Base-by-base conservation (phyloP, 2,329 filamentous ascomycete species). In the Aspergillus hiratsukae region DNA sequence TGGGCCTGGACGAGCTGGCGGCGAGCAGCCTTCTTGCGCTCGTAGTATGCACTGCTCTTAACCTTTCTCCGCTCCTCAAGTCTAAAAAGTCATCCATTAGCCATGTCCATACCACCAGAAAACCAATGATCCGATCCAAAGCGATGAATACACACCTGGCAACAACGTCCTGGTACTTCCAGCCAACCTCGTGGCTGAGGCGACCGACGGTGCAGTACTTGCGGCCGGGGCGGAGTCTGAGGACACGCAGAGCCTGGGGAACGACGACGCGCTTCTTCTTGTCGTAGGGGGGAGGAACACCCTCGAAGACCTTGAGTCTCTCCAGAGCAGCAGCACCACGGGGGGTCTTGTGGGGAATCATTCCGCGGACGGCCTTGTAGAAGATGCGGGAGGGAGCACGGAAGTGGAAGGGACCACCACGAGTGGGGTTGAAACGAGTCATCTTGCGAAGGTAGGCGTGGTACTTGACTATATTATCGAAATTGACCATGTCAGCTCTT, bases 141-240 rank as follows among this genome's bases (percentile, higher is more conserved):
- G 52, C 23, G 21, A 29, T 7, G 17, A 53, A 56, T 52, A 89
- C 91, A 75, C 83, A 97, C 92, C 90, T 91, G 75, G 88, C 89
- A 82, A 99, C 94, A 76, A 99, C 92, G 78, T 97, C 93, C 86
- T 97, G 90, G 89, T 99, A 97, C 85, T 99, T 99, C 94, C 94
- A 99, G 83, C 94, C 94, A 76, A 97, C 94, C 85, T 99, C 94
- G 82, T 97, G 92, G 81, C 90, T 94, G 76, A 99, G 84, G 82
- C 94, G 88, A 72, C 94, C 94, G 71, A 99, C 93, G 67, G 92
- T 96, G 90, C 94, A 99, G 90, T 96, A 99, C 88, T 99, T 99
- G 85, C 94, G 91, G 77, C 94, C 94, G 74, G 94, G 94, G 87
- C 97, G 95, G 78, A 99, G 85, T 79, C 94, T 87, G 78, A 99